A percentile compares a stretch with the other conserved stretches of the same genome.
phyloP scores from a whole-genome alignment of 768 basidiomycete species.

The Rhizopogon vesiculosus region DNA sequence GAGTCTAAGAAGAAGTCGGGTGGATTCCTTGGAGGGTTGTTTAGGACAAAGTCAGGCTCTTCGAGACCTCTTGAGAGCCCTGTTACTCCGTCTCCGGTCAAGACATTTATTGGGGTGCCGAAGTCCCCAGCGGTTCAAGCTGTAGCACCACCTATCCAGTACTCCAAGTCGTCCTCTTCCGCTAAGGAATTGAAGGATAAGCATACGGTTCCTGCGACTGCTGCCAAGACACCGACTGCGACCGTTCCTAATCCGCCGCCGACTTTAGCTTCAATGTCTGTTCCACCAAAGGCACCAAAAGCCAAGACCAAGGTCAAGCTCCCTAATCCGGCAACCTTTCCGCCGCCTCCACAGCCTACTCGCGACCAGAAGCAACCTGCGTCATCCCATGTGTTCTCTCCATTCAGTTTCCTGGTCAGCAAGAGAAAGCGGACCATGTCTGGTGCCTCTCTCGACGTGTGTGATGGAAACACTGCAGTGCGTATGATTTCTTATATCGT shows the following conservation, averaged over 20 bases:
- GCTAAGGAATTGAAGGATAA: slow-evolving; percentile 14
- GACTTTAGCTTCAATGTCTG: background rate
- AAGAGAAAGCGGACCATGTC: slow-evolving; percentile 67
- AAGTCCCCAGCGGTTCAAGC: slow-evolving; percentile 1
- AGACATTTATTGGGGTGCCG: slow-evolving; percentile 16
- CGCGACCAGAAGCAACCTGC: slow-evolving; percentile 20
- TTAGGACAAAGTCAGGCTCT: slow-evolving; percentile 27
- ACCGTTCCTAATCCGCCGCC: background rate
- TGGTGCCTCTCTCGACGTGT: slow-evolving; percentile 70
- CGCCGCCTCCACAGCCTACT: slow-evolving; percentile 26
- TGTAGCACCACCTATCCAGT: background rate
- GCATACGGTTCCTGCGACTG: background rate
- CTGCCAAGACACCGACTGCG: background rate
- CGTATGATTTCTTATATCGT: slow-evolving; percentile 22
- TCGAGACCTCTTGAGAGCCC: slow-evolving; percentile 22
- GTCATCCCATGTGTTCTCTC: slow-evolving; percentile 47
- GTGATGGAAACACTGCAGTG: slow-evolving; percentile 72
- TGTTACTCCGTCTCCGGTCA: slow-evolving; percentile 14
- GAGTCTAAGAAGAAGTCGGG: slow-evolving; percentile 27
- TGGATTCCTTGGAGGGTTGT: slow-evolving; percentile 23
- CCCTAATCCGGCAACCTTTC: slow-evolving; percentile 21
- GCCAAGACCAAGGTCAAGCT: slow-evolving; percentile 12
- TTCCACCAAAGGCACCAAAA: slow-evolving; percentile 9
- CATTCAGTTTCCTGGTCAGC: slow-evolving; percentile 56
- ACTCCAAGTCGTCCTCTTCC: slow-evolving; percentile 10